Base-by-base conservation (phyloP, 257 asterid species). In the Nicotiana benthamiana region DNA sequence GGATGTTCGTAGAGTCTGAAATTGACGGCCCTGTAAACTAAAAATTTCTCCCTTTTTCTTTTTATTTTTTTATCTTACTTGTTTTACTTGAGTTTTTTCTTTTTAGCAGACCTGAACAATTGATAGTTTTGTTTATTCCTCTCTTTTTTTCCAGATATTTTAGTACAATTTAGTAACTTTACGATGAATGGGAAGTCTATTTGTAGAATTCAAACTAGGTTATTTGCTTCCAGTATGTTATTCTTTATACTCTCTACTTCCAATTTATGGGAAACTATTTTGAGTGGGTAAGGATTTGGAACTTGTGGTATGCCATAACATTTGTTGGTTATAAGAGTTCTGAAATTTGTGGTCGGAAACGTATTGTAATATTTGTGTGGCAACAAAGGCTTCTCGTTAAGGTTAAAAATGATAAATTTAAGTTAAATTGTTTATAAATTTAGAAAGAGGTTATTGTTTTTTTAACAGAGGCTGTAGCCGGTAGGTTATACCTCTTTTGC, bases 1-100 rank as follows among this genome's bases (percentile, higher is more conserved):
- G 97, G 98, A 93, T 95, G 98, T 95, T 95, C 76, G 98, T 92
- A 61, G 89, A 90, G 36, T 80, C 87, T 51, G 89, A 84, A 59
- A 75, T 93, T 74, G 77, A 85, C 34, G 98, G 98, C 80, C 97
- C 97, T 59, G 98, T 93, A 86, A 82, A 34, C 13, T 34, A 15
- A 15, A 15, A 2, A 28, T 2, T 15, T 64, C 20, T 7, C 6
- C 72, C 27, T 63, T 80, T 52, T 24, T 76, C 32, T 77, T 43
- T 22, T 20, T 26, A 15, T 57, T 43, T 53, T 2, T 54, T 22
- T 67, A 46, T 9, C 64, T 8, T 15, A 28, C 34, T n/a, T 75
- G 60, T 20, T 15, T 32, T 28, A 72, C 78, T 34, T 20, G 28
- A 57, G 15, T 11, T 22, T 20, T 60, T 11, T 61, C 13, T 26